Evolutionary conservation across 2,329 filamentous ascomycete genomes (phyloP).

Genomic region (Piedraia hortae): DNA sequence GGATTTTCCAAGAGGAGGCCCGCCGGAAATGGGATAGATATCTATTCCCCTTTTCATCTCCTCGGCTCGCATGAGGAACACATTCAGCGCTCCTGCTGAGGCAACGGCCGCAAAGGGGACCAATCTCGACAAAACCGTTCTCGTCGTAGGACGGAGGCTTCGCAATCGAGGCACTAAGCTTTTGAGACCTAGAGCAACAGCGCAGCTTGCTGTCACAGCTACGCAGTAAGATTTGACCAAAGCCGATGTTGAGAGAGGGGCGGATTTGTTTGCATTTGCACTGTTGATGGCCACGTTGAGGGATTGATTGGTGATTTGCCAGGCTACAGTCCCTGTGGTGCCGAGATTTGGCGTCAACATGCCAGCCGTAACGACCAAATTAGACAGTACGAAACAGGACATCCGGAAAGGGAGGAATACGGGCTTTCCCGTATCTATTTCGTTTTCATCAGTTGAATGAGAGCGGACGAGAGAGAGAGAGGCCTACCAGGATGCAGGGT

Average conservation of each 20-base stretch:
- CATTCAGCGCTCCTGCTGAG: constrained; percentile 71
- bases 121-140: constrained; percentile 52
- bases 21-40: constrained; percentile 35
- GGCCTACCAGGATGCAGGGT: constrained; percentile 71
- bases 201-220: constrained; percentile 78
- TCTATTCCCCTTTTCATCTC: constrained; percentile 87
- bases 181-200: constrained; percentile 78
- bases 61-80: constrained; percentile 90
- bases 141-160: constrained; percentile 44
- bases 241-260: constrained; percentile 52
- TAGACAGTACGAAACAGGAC: constrained; percentile 84
- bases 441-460: neutral
- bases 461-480: neutral
- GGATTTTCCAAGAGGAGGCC: constrained; percentile 46
- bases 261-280: constrained; percentile 94
- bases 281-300: constrained; percentile 96
- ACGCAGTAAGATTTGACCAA: constrained; percentile 75
- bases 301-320: constrained; percentile 92
- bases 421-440: constrained; percentile 61
- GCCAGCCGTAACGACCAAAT: constrained; percentile 78
- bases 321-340: constrained; percentile 64
- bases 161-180: constrained; percentile 65
- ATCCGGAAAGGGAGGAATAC: constrained; percentile 91
- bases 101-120: constrained; percentile 93
- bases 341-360: constrained; percentile 82